These are phyloP conservation scores for Eucalyptus globulus DNA, from an alignment of 345 rosid genomes.

Conservation along the genomic window DNA sequence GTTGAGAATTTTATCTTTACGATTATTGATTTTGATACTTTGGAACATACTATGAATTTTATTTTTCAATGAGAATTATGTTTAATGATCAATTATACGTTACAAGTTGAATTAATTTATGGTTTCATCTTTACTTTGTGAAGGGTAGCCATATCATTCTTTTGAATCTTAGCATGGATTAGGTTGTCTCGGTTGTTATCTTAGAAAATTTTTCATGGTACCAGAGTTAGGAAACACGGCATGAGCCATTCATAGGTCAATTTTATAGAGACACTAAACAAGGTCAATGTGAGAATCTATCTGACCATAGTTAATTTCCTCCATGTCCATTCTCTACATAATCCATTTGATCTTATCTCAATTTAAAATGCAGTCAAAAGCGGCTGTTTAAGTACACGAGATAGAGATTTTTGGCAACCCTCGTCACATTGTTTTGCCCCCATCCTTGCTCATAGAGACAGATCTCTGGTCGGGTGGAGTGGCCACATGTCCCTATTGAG, in stretches of 20 bases:
- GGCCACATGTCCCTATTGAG: not conserved
- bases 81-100: not conserved
- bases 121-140: not conserved
- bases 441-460: not conserved
- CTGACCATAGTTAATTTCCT: not conserved
- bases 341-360: not conserved
- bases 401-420: not conserved
- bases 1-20: not conserved
- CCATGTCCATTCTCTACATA: not conserved
- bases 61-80: not conserved
- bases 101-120: not conserved
- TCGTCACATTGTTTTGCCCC: not conserved
- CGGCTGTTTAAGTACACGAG: not conserved
- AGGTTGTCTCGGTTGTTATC: not conserved
- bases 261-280: not conserved
- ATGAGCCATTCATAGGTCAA: not conserved
- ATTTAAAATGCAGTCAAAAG: not conserved
- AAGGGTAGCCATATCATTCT: not conserved
- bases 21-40: not conserved
- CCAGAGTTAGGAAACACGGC: accelerated
- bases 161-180: not conserved
- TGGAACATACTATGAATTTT: not conserved
- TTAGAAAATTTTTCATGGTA: not conserved
- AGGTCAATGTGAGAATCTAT: not conserved
- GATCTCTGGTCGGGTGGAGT: not conserved